These are phyloP conservation scores for Cutaneotrichosporon cavernicola DNA, from an alignment of 1,284 basidiomycete genomes.

Conservation along the genomic window DNA sequence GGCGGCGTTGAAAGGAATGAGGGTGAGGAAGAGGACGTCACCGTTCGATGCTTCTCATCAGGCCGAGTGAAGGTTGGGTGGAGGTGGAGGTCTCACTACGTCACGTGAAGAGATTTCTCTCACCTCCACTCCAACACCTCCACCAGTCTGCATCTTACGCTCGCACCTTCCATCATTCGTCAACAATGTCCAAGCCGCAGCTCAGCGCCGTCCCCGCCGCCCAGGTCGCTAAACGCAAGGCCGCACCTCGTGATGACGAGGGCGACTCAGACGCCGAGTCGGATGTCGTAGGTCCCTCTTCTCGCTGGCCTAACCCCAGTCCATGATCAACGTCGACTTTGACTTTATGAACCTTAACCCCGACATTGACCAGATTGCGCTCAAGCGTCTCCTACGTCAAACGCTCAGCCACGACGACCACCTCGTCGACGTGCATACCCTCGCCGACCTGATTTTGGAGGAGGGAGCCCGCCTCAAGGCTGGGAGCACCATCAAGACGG, in stretches of 20 bases:
- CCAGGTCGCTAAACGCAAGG: slow-evolving; percentile 40
- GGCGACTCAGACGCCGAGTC: slow-evolving; percentile 43
- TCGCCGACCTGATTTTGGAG: slow-evolving; percentile 71
- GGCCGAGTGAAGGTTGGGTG: not conserved
- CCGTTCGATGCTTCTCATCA: not conserved
- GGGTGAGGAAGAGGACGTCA: not conserved
- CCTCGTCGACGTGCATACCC: slow-evolving; percentile 64
- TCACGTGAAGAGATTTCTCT: not conserved
- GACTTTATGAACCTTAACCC: slow-evolving; percentile 86
- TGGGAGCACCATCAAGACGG: slow-evolving; percentile 88
- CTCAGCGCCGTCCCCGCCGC: slow-evolving; percentile 24
- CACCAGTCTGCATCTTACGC: not conserved
- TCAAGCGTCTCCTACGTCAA: slow-evolving; percentile 76
- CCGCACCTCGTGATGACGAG: slow-evolving; percentile 44
- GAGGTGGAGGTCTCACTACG: not conserved
- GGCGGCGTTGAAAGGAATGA: not conserved
- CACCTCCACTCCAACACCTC: not conserved
- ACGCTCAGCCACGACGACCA: slow-evolving; percentile 80
- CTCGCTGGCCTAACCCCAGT: slow-evolving; percentile 43
- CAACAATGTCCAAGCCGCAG: slow-evolving; percentile 25
- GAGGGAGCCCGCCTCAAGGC: slow-evolving; percentile 56
- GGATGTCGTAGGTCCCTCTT: slow-evolving; percentile 40
- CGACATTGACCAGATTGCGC: slow-evolving; percentile 76
- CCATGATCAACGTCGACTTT: slow-evolving; percentile 79
- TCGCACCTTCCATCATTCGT: not conserved